These are phyloP conservation scores for Suillus paluster DNA, from an alignment of 768 basidiomycete species.

Conservation along the genomic window DNA sequence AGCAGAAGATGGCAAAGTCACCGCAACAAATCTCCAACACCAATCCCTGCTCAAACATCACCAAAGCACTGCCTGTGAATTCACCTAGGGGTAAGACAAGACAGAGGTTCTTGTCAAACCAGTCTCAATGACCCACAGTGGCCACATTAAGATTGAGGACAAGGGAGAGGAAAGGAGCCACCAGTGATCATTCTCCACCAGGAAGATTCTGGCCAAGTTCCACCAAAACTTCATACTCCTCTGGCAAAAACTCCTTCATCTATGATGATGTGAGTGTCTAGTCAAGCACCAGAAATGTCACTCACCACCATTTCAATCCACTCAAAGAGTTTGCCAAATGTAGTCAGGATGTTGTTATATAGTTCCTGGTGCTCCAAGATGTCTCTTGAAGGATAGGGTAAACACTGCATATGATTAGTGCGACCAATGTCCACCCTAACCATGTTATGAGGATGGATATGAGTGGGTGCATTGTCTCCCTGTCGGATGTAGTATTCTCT, in stretches of 20 bases:
- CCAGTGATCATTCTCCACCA: not conserved
- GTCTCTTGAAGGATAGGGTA: not conserved
- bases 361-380: not conserved
- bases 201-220: not conserved
- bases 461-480: not conserved
- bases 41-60: constrained; percentile 12
- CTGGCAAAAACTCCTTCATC: not conserved
- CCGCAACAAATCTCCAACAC: constrained; percentile 1
- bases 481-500: not conserved
- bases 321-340: not conserved
- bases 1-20: constrained; percentile 11
- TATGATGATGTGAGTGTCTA: not conserved
- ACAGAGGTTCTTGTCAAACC: not conserved
- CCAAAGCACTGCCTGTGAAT: constrained; percentile 8
- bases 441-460: not conserved
- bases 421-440: not conserved
- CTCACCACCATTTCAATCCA: not conserved
- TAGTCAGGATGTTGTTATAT: not conserved
- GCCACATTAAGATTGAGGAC: constrained; percentile 14
- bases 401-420: not conserved
- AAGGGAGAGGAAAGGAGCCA: not conserved
- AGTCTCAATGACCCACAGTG: constrained; percentile 7
- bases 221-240: not conserved
- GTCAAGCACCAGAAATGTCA: no score
- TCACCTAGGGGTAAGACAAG: not conserved